Base-by-base conservation (phyloP, 306 rosid genomes). In the Glycine soja region DNA sequence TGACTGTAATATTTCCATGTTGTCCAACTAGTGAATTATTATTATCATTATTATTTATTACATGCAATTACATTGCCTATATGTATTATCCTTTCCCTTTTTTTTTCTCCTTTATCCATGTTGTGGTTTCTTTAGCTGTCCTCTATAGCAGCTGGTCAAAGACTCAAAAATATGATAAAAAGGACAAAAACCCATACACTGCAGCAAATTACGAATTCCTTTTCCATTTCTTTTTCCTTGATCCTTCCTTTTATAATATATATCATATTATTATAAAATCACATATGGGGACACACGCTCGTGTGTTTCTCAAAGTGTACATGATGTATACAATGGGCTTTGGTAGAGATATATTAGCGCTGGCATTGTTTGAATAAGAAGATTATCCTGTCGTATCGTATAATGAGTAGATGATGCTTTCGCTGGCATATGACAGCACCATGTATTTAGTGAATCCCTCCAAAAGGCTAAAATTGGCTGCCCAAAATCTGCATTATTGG, bases 401-500 rank as follows among this genome's bases (percentile, higher is more conserved):
- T 84, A 75, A 85, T 68, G 81, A 84, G 81, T 57, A 52, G 86
- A 84, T 88, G 88, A 85, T 87, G 87, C 81, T 85, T 87, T 80
- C 84, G 83, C 82, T 88, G 84, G 86, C 90, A 79, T 76, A 63
- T 87, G 77, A 82, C 83, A 74, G 80, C 45, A 79, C 82, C 88
- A 84, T 85, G 84, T 68, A 77, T 83, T 79, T 73, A 52, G n/a
- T 53, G 85, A 83, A 80, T 90, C 90, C 82, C 32, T 87, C 88
- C 92, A 90, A 87, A 87, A 86, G 83, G 82, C 90, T 72, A 32
- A 84, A 75, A 80, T 86, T 91, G 90, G 89, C 80, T 83, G 77
- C 80, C 68, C 68, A 32, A 69, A 30, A 43, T 82, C 70, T 84
- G 61, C 43, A 91, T 88, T 86, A 89, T 91, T 91, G 88, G 87